Percentiles rank a stretch among this genome's conserved stretches.
These are phyloP conservation scores for Picochlorum sp. DNA, from an alignment of 139 green algal genomes.

Conservation along the genomic window DNA sequence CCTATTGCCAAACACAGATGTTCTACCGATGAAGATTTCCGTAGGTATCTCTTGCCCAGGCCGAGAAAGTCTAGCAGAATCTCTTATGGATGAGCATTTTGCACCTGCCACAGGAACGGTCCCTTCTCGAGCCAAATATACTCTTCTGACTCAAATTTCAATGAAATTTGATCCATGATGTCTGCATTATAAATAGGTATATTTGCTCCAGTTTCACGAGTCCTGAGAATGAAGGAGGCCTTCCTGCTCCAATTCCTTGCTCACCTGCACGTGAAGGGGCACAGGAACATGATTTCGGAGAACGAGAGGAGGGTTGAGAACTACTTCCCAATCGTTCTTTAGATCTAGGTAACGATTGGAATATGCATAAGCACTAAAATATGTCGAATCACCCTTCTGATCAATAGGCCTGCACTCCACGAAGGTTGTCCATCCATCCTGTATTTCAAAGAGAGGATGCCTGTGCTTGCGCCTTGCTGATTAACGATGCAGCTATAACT, in stretches of 20 bases:
- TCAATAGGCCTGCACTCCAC: too few relatives aligned
- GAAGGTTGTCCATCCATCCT: too few relatives aligned
- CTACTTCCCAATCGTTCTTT: constrained; percentile 44
- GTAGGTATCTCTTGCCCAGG: constrained; percentile 21
- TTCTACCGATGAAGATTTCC: constrained; percentile 25
- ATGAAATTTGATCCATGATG: constrained; percentile 37
- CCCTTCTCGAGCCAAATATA: constrained; percentile 54
- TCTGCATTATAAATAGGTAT: constrained; percentile 46
- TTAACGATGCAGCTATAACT: too few relatives aligned
- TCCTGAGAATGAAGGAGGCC: constrained; percentile 40
- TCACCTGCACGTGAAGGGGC: constrained; percentile 38
- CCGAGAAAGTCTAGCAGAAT: constrained; percentile 14
- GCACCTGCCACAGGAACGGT: constrained; percentile 24
- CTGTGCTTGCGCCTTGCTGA: too few relatives aligned
- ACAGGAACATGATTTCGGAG: constrained; percentile 75
- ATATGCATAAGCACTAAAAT: neutral
- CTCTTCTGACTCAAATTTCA: constrained; percentile 67
- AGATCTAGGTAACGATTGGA: neutral
- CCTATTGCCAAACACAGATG: neutral
- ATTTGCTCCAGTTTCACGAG: constrained; percentile 26
- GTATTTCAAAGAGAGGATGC: too few relatives aligned
- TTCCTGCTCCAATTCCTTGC: constrained; percentile 32
- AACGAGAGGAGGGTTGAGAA: constrained; percentile 52
- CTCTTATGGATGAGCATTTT: constrained; percentile 30
- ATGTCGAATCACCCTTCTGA: neutral